Conservation (phyloP, 2,329 filamentous ascomycete genomes). For the Diaporthe eres region DNA sequence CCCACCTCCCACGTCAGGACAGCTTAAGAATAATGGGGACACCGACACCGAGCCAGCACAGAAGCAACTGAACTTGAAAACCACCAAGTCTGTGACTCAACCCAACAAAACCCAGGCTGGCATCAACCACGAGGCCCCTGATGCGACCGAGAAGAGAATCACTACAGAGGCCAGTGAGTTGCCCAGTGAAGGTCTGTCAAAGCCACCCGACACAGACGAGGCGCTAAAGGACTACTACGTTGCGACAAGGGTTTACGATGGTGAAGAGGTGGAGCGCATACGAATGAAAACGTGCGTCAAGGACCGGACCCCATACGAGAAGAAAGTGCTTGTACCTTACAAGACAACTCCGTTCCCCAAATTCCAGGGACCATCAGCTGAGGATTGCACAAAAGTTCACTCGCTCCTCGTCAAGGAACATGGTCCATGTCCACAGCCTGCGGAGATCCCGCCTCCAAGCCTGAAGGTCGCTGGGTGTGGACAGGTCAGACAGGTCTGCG, state of each 20-base stretch:
- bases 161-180: not conserved
- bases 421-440: conserved; percentile 74
- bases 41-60: not conserved
- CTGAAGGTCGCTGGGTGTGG: conserved; percentile 78
- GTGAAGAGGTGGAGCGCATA: conserved; percentile 19
- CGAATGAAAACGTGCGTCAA: conserved; percentile 21
- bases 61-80: conserved; percentile 6
- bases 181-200: not conserved
- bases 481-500: conserved; percentile 68
- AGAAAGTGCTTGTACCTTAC: conserved; percentile 34
- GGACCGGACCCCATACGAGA: conserved; percentile 35
- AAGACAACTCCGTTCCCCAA: conserved; percentile 74
- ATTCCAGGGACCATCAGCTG: conserved; percentile 73
- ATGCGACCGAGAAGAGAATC: not conserved
- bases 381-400: conserved; percentile 79
- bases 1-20: not conserved
- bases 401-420: conserved; percentile 75
- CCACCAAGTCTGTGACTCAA: conserved; percentile 12
- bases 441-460: conserved; percentile 78
- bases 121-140: not conserved
- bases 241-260: not conserved
- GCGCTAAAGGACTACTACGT: not conserved
- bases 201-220: not conserved
- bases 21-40: not conserved
- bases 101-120: not conserved